Percentiles rank a stretch among this genome's conserved stretches.
These are phyloP conservation scores for Stemphylium vesicarium DNA, from an alignment of 2,329 filamentous ascomycete genomes.

Conservation along the genomic window DNA sequence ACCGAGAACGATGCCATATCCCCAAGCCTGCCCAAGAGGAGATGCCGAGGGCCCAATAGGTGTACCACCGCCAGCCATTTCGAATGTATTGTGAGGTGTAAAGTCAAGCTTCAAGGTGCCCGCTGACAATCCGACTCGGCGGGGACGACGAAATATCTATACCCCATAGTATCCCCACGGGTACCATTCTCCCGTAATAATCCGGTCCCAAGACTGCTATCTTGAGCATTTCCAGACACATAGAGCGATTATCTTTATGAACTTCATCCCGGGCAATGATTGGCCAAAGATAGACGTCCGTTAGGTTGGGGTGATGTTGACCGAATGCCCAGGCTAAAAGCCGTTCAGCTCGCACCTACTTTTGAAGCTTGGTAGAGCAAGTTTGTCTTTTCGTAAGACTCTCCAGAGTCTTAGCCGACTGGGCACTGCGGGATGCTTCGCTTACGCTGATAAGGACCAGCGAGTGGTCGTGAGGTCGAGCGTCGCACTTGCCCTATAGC, in stretches of 20 bases:
- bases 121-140: background rate
- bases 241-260: background rate
- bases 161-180: constrained; percentile 7
- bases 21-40: constrained; percentile 38
- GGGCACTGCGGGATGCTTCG: constrained; percentile 16
- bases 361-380: constrained; percentile 18
- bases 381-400: constrained; percentile 4
- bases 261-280: constrained; percentile 12
- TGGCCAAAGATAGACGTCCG: constrained; percentile 30
- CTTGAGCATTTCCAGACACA: constrained; percentile 12
- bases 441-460: constrained; percentile 30
- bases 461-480: background rate
- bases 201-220: constrained; percentile 20
- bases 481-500: constrained; percentile 3
- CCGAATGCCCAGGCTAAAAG: constrained; percentile 11
- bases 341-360: constrained; percentile 3
- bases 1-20: constrained; percentile 45
- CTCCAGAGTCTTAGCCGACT: constrained; percentile 8
- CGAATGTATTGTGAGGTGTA: constrained; percentile 10
- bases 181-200: background rate
- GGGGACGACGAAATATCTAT: constrained; percentile 26
- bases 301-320: constrained; percentile 5
- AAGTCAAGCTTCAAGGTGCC: constrained; percentile 6
- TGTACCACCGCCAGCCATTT: constrained; percentile 35
- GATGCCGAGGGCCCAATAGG: constrained; percentile 33